A percentile compares a stretch with the other conserved stretches of the same genome.
Conservation (phyloP, 495 filamentous ascomycete species). For the Daldinia vernicosa region DNA sequence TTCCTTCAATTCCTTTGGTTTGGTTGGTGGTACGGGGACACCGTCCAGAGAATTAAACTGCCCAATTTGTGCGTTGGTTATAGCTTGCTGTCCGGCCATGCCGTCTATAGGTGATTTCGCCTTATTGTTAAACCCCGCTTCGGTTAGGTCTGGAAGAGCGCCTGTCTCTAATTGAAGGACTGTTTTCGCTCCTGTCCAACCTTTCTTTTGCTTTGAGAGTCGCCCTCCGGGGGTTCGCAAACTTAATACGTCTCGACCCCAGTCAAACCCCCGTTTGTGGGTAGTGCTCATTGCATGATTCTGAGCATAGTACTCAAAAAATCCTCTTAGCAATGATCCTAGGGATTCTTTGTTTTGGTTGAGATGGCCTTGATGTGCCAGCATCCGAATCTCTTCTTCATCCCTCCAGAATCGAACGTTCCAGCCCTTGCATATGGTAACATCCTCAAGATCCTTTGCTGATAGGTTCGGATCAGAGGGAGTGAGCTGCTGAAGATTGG, state of each 20-base stretch:
- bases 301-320: conserved; percentile 83
- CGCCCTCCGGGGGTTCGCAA: conserved; percentile 75
- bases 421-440: conserved; percentile 61
- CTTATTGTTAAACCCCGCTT: conserved; percentile 30
- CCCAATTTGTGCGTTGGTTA: conserved; percentile 6
- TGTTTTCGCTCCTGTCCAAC: conserved; percentile 78
- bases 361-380: conserved; percentile 60
- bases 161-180: conserved; percentile 47
- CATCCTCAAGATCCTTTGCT: conserved; percentile 52
- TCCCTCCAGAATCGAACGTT: conserved; percentile 74
- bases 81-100: conserved; percentile 8
- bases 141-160: conserved; percentile 16
- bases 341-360: conserved; percentile 69
- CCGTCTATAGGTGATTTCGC: conserved; percentile 16
- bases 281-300: conserved; percentile 52
- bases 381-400: conserved; percentile 65
- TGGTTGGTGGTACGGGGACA: background rate
- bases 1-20: conserved; percentile 62
- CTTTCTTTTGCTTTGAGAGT: conserved; percentile 74
- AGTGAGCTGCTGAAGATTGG: conserved; percentile 74
- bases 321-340: conserved; percentile 73
- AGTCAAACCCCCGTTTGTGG: conserved; percentile 66
- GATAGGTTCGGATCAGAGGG: conserved; percentile 52
- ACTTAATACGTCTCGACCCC: conserved; percentile 75
- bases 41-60: conserved; percentile 7